Conservation (phyloP, 352 stramenopile genomes). For the Phytopythium helicoides region DNA sequence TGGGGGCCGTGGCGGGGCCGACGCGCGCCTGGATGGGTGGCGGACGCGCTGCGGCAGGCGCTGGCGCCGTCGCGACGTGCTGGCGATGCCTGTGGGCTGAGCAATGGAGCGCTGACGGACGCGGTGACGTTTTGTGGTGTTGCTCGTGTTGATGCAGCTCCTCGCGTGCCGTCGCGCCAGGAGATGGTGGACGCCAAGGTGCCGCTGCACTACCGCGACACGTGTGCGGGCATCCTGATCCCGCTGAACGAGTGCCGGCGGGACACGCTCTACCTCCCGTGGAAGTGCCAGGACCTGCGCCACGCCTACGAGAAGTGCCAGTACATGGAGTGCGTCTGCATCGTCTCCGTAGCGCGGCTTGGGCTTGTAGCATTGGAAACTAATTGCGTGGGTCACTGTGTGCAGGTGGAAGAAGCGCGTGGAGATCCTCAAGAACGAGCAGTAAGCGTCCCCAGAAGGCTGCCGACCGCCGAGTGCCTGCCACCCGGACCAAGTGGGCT, state of each 20-base stretch:
- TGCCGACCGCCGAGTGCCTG: neutral
- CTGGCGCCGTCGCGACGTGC: neutral
- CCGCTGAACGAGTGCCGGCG: conserved; percentile 95
- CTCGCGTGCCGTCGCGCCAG: conserved; percentile 76
- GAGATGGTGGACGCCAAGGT: conserved; percentile 94
- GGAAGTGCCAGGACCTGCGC: conserved; percentile 95
- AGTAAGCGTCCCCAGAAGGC: conserved; percentile 26
- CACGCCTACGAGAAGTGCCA: conserved; percentile 99
- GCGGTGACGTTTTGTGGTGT: neutral
- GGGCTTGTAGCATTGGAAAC: neutral
- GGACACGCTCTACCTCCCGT: conserved; percentile 92
- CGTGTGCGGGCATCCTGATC: conserved; percentile 94
- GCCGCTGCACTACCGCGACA: conserved; percentile 94
- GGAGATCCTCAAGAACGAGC: conserved; percentile 72
- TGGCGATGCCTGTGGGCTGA: neutral
- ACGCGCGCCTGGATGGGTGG: neutral
- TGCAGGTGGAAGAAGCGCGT: conserved; percentile 80
- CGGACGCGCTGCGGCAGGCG: neutral
- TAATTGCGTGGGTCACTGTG: conserved; percentile 1
- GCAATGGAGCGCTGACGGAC: neutral
- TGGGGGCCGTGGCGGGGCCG: neutral
- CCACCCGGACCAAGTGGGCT: no score
- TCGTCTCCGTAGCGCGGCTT: neutral
- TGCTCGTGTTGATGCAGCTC: conserved; percentile 30
- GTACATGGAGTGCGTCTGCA: conserved; percentile 85